Base-by-base conservation (phyloP, 2,329 filamentous ascomycete genomes). In the Aspergillus hiratsukae region DNA sequence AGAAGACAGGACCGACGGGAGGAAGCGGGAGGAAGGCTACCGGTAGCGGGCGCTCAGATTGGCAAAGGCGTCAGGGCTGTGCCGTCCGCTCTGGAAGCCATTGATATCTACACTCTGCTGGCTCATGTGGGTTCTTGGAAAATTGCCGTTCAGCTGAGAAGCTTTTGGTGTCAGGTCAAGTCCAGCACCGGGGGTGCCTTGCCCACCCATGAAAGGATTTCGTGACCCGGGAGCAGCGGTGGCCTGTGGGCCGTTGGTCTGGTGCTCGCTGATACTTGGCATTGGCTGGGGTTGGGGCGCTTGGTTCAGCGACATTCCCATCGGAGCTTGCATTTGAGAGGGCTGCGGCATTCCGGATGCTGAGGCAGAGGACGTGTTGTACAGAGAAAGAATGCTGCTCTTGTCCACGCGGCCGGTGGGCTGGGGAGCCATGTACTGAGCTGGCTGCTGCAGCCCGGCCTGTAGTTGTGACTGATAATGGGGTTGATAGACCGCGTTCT, bases 11-110 rank as follows among this genome's bases (percentile, higher is more conserved):
- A 9, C 3, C 10, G 41, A 6, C 9, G 8, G 41, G n/a, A 14
- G n/a, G 5, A 23, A 25, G 0, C n/a, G n/a, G n/a, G n/a, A n/a
- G n/a, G n/a, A n/a, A n/a, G 1, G 43, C 66, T 63, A 71, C 56
- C 73, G 69, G 64, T 75, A 77, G 55, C 77, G 69, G 46, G 78
- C 74, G 60, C 78, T 80, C 61, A 81, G 61, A 65, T 71, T 79
- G 25, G 78, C 77, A 70, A 80, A 81, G 8, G 78, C 76, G 67
- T 81, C 78, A 6, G 78, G 78, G 60, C 78, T 80, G 61, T 80
- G 77, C 35, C 78, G 70, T 3, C 78, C 78, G 53, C 64, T 77
- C 56, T 80, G 76, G 40, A 77, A 64, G 14, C 74, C 74, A 51
- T 71, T 77, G 54, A 80, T 70, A 60, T 79, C 77, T 41, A 80